A percentile compares a stretch with the other conserved stretches of the same genome.
These are phyloP conservation scores for Ophiostoma sp. DNA, from an alignment of 2,329 filamentous ascomycete genomes.

Conservation along the genomic window DNA sequence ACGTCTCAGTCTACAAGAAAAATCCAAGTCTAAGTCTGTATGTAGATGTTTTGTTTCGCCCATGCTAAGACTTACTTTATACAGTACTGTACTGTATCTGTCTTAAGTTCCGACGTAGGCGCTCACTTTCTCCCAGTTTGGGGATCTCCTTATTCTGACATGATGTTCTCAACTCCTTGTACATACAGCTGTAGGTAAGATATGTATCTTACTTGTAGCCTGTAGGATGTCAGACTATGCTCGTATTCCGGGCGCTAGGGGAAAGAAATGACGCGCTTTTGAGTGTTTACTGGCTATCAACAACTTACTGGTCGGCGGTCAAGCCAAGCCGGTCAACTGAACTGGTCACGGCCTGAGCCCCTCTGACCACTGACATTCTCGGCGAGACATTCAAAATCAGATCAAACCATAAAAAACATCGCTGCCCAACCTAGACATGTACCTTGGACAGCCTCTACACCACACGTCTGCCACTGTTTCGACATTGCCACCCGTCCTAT, in stretches of 20 bases:
- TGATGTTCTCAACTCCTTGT: background rate
- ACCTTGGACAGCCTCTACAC: background rate
- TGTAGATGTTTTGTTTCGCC: background rate
- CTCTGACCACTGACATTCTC: background rate
- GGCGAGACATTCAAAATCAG: background rate
- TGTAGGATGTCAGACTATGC: background rate
- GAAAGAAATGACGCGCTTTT: background rate
- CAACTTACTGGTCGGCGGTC: background rate
- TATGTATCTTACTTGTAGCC: background rate
- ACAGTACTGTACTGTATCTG: background rate
- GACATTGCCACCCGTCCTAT: background rate
- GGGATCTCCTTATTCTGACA: background rate
- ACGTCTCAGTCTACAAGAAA: background rate
- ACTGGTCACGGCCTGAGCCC: background rate
- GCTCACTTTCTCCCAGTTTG: conserved; percentile 3
- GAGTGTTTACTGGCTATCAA: background rate
- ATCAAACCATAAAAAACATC: background rate
- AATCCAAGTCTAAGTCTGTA: background rate
- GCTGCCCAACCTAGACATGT: background rate
- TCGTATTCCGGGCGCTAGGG: background rate
- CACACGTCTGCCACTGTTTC: background rate
- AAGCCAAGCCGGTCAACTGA: background rate
- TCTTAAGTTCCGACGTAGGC: background rate
- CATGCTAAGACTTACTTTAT: background rate
- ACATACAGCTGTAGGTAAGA: background rate